Conservation (phyloP, 23 red algal genomes). For the Gracilaria caudata region DNA sequence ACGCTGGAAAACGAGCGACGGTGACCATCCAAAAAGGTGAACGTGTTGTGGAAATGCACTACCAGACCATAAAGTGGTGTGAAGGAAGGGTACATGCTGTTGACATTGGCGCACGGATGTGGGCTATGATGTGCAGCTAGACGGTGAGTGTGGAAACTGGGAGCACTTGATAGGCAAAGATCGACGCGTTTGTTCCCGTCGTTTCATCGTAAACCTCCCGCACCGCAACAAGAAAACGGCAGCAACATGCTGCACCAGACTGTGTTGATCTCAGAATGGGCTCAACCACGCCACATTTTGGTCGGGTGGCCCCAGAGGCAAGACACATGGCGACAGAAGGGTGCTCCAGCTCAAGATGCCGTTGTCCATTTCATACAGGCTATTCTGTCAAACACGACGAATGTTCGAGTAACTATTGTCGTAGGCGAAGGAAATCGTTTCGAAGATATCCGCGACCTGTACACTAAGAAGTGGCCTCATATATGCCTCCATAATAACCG, state of each 20-base stretch:
- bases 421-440: constrained; percentile 8
- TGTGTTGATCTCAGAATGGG: neutral
- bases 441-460: neutral
- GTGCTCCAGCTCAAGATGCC: neutral
- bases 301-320: constrained; percentile 30
- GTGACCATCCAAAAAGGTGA: too few relatives aligned
- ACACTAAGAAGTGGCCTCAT: neutral
- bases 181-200: neutral
- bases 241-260: neutral
- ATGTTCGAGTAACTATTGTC: neutral
- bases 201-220: too few relatives aligned
- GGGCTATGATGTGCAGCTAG: neutral
- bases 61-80: too few relatives aligned
- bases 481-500: neutral
- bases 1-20: too few relatives aligned
- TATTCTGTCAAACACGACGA: neutral
- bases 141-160: neutral
- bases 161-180: neutral
- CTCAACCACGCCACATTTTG: neutral
- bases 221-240: neutral
- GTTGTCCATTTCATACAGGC: neutral
- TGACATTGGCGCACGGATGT: neutral
- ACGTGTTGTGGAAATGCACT: too few relatives aligned
- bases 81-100: neutral
- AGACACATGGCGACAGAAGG: constrained; percentile 32